phyloP scores from a whole-genome alignment of 805 yeast genomes.

The Kazachstania bromeliacearum region DNA sequence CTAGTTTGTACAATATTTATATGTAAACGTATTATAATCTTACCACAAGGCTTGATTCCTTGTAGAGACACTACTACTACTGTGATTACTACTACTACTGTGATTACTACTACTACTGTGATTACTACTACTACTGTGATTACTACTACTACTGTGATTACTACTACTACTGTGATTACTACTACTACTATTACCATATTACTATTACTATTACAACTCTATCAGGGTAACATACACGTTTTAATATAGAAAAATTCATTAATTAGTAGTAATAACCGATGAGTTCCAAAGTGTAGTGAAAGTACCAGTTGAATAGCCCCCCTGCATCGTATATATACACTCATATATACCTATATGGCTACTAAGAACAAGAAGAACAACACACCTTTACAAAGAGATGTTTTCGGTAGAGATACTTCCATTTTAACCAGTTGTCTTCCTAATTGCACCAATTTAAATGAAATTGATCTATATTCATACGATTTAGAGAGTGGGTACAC shows the following conservation, averaged over 20 bases:
- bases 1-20: too few species aligned
- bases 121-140: too few species aligned
- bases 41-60: not conserved
- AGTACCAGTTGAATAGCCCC: too few species aligned
- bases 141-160: not conserved
- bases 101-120: too few species aligned
- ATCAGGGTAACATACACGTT: too few species aligned
- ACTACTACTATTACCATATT: too few species aligned
- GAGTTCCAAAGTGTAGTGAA: too few species aligned
- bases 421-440: conserved; percentile 19
- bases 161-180: not conserved
- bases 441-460: conserved; percentile 6
- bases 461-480: conserved; percentile 32
- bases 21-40: not conserved
- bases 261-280: too few species aligned
- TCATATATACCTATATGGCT: not conserved
- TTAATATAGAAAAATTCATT: too few species aligned
- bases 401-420: conserved; percentile 50
- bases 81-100: too few species aligned
- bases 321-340: not conserved
- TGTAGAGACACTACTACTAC: too few species aligned
- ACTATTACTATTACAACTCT: too few species aligned
- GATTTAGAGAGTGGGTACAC: conserved; percentile 82
- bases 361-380: not conserved
- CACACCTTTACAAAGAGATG: conserved; percentile 4